These are phyloP conservation scores for Spergularia marina DNA, from an alignment of 148 eudicot genomes.

Conservation along the genomic window DNA sequence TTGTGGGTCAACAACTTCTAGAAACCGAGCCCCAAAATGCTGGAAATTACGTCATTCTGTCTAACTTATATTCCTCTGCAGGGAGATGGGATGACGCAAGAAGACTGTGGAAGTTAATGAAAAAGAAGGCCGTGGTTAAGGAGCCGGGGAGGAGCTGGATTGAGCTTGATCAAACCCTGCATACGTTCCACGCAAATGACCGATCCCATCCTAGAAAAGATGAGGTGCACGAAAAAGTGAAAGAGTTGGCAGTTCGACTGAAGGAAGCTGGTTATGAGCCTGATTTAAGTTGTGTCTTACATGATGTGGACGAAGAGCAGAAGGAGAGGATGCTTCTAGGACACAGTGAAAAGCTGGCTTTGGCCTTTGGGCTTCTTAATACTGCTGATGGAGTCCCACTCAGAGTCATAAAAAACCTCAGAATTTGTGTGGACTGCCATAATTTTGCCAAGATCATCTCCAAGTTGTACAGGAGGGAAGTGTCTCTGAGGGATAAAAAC, in stretches of 20 bases:
- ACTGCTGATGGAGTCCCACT: slow-evolving; percentile 46
- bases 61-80: slow-evolving; percentile 67
- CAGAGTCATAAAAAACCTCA: slow-evolving; percentile 70
- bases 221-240: slow-evolving; percentile 55
- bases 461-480: slow-evolving; percentile 46
- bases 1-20: slow-evolving; percentile 56
- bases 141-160: slow-evolving; percentile 93
- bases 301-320: slow-evolving; percentile 83
- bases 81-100: slow-evolving; percentile 85
- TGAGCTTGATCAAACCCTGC: slow-evolving; percentile 61
- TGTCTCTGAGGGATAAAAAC: slow-evolving; percentile 59
- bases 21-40: slow-evolving; percentile 83
- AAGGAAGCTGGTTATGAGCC: slow-evolving; percentile 74
- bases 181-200: slow-evolving; percentile 70
- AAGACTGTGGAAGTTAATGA: slow-evolving; percentile 58
- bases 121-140: slow-evolving; percentile 53
- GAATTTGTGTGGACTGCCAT: slow-evolving; percentile 86
- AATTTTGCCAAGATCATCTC: slow-evolving; percentile 74
- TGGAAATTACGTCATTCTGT: slow-evolving; percentile 72
- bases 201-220: slow-evolving; percentile 57
- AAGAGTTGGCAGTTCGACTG: slow-evolving; percentile 43
- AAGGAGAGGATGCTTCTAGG: slow-evolving; percentile 75
- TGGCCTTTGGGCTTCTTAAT: slow-evolving; percentile 58
- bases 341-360: slow-evolving; percentile 77
- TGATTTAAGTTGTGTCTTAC: slow-evolving; percentile 59